Evolutionary conservation across 176 grass and related monocot species (phyloP).

Genomic region (Carex scoparia): DNA sequence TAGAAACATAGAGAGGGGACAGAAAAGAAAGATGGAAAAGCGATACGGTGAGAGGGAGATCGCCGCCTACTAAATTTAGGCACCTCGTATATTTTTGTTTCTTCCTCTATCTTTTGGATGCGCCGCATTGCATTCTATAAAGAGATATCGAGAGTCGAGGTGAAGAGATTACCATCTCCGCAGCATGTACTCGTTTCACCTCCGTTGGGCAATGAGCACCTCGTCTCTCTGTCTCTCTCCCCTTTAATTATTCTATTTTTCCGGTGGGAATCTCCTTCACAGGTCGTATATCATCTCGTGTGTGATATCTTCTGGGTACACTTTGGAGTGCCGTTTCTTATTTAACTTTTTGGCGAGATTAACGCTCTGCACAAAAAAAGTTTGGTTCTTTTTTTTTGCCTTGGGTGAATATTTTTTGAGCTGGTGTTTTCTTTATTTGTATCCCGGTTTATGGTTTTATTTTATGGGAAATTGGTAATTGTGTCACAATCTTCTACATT

Average conservation of each 20-base stretch:
- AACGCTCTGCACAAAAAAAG: not conserved
- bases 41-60: not conserved
- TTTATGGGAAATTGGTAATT: not conserved
- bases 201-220: not conserved
- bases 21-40: not conserved
- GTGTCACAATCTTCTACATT: not conserved
- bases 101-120: not conserved
- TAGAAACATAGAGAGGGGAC: not conserved
- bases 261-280: constrained; percentile 9
- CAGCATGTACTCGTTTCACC: not conserved
- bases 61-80: constrained; percentile 19
- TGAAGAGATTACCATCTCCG: not conserved
- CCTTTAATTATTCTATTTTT: not conserved
- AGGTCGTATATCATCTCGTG: not conserved
- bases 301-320: constrained; percentile 13
- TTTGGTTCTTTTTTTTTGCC: not conserved
- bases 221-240: not conserved
- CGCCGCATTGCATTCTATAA: constrained; percentile 6
- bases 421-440: not conserved
- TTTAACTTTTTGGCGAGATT: not conserved
- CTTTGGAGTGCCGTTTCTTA: constrained; percentile 7
- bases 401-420: not conserved
- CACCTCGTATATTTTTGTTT: not conserved
- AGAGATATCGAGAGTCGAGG: not conserved
- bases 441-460: not conserved